These are phyloP conservation scores for Cordyceps farinosa DNA, from an alignment of 2,329 filamentous ascomycete species.

Conservation along the genomic window DNA sequence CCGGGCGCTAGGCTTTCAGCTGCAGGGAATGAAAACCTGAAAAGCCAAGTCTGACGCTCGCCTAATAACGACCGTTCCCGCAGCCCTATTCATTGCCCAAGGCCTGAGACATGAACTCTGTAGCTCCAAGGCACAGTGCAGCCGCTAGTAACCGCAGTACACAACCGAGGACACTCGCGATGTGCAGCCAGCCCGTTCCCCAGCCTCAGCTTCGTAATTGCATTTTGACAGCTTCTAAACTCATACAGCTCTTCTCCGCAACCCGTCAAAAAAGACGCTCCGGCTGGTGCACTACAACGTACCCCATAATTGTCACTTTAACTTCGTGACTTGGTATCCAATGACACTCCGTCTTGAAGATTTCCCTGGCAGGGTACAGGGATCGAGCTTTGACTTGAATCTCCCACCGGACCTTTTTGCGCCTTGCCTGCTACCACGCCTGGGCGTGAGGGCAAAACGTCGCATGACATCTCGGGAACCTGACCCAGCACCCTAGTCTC, in stretches of 20 bases:
- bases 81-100: neutral
- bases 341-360: neutral
- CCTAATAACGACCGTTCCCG: neutral
- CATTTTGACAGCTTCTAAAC: neutral
- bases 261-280: constrained; percentile 2
- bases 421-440: neutral
- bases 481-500: neutral
- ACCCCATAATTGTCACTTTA: constrained; percentile 10
- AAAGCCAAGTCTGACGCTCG: neutral
- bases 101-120: neutral
- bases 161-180: neutral
- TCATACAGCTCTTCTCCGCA: constrained; percentile 3
- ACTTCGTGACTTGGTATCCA: neutral
- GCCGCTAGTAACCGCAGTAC: neutral
- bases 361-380: neutral
- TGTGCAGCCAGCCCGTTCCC: no score
- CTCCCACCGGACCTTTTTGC: neutral
- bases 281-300: neutral
- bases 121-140: neutral
- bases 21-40: neutral
- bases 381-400: constrained; percentile 4
- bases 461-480: neutral
- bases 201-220: neutral
- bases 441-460: neutral
- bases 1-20: neutral